Evolutionary conservation across 805 yeast genomes (phyloP).

Genomic region (Myxozyma melibiosi): DNA sequence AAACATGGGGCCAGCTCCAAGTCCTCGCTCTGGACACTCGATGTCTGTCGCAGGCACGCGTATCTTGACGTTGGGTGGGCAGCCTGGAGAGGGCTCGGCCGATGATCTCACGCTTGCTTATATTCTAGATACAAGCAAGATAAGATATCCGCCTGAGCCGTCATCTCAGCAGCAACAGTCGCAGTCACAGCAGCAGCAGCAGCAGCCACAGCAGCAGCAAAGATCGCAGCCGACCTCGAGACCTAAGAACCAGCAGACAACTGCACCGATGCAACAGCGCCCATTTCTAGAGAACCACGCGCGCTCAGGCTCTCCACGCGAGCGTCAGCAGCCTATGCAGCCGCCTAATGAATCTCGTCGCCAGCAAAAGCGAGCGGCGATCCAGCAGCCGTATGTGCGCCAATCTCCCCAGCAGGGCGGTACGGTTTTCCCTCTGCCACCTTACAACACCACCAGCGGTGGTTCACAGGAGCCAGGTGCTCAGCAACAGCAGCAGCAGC

Average conservation of each 20-base stretch:
- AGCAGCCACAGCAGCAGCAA: conserved; percentile 16
- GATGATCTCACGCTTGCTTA: conserved; percentile 56
- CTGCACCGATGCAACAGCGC: conserved; percentile 7
- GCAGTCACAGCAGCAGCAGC: conserved; percentile 1
- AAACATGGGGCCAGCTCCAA: conserved; percentile 60
- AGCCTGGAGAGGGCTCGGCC: conserved; percentile 52
- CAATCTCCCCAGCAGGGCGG: conserved; percentile 12
- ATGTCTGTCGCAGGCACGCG: conserved; percentile 73
- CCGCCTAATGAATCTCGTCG: conserved; percentile 4
- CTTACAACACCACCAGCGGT: neutral
- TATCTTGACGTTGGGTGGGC: conserved; percentile 89
- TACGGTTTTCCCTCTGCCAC: conserved; percentile 6
- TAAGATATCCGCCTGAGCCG: conserved; percentile 47
- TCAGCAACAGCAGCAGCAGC: neutral
- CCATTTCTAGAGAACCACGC: neutral
- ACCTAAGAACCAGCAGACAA: neutral
- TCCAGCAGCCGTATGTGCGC: conserved; percentile 4
- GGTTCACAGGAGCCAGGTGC: neutral
- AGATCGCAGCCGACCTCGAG: neutral
- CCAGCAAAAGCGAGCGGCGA: neutral
- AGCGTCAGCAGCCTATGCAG: neutral
- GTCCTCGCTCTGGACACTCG: conserved; percentile 90
- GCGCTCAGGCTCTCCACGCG: neutral
- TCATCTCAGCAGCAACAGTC: neutral
- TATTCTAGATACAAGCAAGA: conserved; percentile 59